Base-by-base conservation (phyloP, 306 rosid genomes). In the Dalbergia cochinchinensis region DNA sequence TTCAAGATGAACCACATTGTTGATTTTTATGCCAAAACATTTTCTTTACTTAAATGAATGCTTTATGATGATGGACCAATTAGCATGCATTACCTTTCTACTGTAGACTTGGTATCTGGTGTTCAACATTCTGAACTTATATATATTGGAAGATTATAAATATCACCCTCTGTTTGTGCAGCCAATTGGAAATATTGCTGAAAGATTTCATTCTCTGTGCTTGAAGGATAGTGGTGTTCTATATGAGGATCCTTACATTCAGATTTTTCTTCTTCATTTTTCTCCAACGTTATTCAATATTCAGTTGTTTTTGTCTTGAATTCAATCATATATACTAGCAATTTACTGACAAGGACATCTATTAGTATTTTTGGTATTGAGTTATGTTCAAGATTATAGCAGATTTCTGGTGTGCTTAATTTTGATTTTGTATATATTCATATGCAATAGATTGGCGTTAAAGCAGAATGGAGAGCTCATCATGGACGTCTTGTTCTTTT, bases 381-480 rank as follows among this genome's bases (percentile, higher is more conserved):
- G 20, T 53, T 37, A 5, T 13, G 47, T 48, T 69, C 64, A 34
- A 61, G 42, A 4, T 60, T 79, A 13, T 22, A 15, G 67, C 20
- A 15, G 65, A 65, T 76, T 41, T 66, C 8, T 35, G 14, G n/a
- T 78, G 54, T 59, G 55, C 33, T 20, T 16, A 37, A 34, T 41
- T 77, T 18, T 55, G 3, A 39, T 6, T 57, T 4, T 14, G 31
- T 76, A 3, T 71, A 8, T 39, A 22, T 71, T n/a, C 72, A 22
- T 53, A 53, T 78, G 60, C 54, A 16, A 50, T 71, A 92, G 97
- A 84, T 92, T 82, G 97, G 97, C 53, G 70, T 88, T 73, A 90
- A 92, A 85, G 94, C 97, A 64, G 97, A 92, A 70, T 90, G 97
- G 94, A 87, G 94, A 78, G 80, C 80, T 71, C 87, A 92, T 82